phyloP scores from a whole-genome alignment of 495 filamentous ascomycete genomes.

The Paragyromitra xinjiangensis region DNA sequence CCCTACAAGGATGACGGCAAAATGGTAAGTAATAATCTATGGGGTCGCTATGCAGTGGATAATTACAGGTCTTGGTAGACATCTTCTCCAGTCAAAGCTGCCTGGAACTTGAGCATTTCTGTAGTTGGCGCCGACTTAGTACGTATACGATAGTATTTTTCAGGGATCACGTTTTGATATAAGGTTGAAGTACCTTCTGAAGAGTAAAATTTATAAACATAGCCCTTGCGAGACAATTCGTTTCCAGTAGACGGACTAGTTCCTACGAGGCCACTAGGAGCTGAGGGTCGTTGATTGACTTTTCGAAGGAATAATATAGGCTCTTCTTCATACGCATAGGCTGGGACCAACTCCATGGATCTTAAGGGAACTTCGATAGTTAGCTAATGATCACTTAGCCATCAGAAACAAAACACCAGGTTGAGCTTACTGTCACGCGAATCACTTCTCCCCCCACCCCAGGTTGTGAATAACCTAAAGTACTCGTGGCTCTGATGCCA shows the following conservation, averaged over 20 bases:
- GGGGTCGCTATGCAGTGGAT: background rate
- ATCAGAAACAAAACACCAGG: background rate
- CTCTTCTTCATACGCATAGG: constrained; percentile 34
- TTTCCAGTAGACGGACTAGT: constrained; percentile 1
- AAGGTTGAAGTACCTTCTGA: constrained; percentile 4
- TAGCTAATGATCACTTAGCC: background rate
- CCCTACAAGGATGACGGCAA: background rate
- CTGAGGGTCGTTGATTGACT: constrained; percentile 3
- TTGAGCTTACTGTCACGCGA: constrained; percentile 38
- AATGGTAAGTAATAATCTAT: constrained; percentile 5
- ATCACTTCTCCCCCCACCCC: constrained; percentile 12
- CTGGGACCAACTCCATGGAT: constrained; percentile 30
- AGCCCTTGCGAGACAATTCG: constrained; percentile 23
- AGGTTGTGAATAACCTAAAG: constrained; percentile 38
- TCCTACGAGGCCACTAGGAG: background rate
- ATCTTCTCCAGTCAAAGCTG: constrained; percentile 31
- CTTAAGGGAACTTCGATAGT: constrained; percentile 26
- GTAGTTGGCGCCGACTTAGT: constrained; percentile 8
- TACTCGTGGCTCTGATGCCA: constrained; percentile 32
- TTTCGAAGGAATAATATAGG: constrained; percentile 36
- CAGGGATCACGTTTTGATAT: background rate
- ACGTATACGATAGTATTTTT: background rate
- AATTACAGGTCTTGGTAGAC: constrained; percentile 40
- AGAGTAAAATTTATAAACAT: constrained; percentile 40
- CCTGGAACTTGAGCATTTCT: constrained; percentile 39